phyloP scores from a whole-genome alignment of 441 rosid genomes.

The Pelargonium myrrhifolium region DNA sequence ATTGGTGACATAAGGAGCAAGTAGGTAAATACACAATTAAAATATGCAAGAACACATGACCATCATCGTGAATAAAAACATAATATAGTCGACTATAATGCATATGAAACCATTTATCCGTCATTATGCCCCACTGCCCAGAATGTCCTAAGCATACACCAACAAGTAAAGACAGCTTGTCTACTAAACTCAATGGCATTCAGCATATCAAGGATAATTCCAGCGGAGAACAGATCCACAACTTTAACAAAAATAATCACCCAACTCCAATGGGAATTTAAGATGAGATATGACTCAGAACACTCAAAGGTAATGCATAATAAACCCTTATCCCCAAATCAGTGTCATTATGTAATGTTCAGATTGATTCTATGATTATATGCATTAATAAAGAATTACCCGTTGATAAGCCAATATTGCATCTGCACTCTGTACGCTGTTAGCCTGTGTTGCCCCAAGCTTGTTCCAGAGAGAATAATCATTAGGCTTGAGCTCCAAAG shows the following conservation, averaged over 20 bases:
- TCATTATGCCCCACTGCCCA: background rate
- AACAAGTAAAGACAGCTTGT: too few species aligned
- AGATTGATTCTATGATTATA: background rate
- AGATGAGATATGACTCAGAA: slow-evolving; percentile 3
- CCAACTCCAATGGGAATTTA: background rate
- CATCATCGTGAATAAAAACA: background rate
- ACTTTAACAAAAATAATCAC: background rate
- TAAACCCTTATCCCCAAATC: slow-evolving; percentile 3
- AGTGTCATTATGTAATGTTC: background rate
- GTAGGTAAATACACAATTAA: background rate
- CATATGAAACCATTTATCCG: background rate
- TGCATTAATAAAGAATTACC: slow-evolving; percentile 31
- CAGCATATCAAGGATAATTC: background rate
- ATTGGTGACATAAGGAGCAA: too few species aligned
- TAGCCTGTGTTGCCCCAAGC: slow-evolving; percentile 98
- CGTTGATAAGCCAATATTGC: slow-evolving; percentile 94
- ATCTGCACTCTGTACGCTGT: slow-evolving; percentile 95
- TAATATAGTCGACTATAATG: background rate
- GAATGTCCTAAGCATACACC: background rate
- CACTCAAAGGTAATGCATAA: background rate
- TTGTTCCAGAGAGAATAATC: slow-evolving; percentile 99
- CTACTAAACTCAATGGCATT: too few species aligned
- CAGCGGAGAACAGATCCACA: slow-evolving; percentile 1
- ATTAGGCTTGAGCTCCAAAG: slow-evolving; percentile 80
- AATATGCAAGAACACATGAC: background rate